A percentile compares a stretch with the other conserved stretches of the same genome.
phyloP scores from a whole-genome alignment of 768 basidiomycete genomes.

The Omphalotus guepiniiformis region DNA sequence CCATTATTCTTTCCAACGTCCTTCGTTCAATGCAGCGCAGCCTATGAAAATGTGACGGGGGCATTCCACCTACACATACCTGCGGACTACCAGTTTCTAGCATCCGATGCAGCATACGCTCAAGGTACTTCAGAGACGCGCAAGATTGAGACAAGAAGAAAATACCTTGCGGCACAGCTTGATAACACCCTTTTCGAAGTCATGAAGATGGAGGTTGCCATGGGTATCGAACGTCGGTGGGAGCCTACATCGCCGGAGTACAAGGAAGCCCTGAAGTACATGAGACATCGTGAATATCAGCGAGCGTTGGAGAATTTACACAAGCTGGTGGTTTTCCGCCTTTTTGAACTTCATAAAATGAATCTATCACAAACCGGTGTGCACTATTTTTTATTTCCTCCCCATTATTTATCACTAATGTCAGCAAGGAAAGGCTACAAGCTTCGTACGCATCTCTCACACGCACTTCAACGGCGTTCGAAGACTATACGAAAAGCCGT shows the following conservation, averaged over 20 bases:
- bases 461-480: conserved; percentile 25
- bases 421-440: conserved; percentile 32
- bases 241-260: conserved; percentile 21
- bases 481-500: conserved; percentile 29
- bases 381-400: conserved; percentile 7
- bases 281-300: conserved; percentile 19
- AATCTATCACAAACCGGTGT: conserved; percentile 33
- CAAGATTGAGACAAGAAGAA: conserved; percentile 21
- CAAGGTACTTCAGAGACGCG: conserved; percentile 14
- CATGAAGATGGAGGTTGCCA: conserved; percentile 17
- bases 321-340: conserved; percentile 25
- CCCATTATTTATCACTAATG: conserved; percentile 3
- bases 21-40: conserved; percentile 10
- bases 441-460: conserved; percentile 27
- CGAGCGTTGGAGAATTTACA: conserved; percentile 28
- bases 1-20: background rate
- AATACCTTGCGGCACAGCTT: conserved; percentile 13
- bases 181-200: conserved; percentile 16
- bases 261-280: conserved; percentile 11
- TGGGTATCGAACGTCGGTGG: conserved; percentile 26
- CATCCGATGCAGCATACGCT: conserved; percentile 11
- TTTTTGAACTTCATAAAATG: conserved; percentile 35
- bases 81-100: conserved; percentile 10
- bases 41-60: conserved; percentile 8
- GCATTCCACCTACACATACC: conserved; percentile 15